Evolutionary conservation across 2,329 filamentous ascomycete genomes (phyloP), one percentile per base, ranked within the genome.

Genomic region (Penicillium thymicola): DNA sequence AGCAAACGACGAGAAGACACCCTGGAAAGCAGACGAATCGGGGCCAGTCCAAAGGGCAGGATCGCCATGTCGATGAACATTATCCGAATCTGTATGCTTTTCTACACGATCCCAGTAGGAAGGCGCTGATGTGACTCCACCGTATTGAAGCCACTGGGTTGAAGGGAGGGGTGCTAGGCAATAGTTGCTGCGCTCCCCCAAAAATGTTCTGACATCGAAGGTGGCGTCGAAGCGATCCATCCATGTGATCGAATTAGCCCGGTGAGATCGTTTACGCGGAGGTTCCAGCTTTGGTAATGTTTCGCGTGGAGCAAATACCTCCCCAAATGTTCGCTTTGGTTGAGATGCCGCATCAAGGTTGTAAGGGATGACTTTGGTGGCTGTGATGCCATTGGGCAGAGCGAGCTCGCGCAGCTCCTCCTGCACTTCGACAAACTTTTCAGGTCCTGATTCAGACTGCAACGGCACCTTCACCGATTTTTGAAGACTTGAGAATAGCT

Each of bases 401-500:
- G 79, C 82, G 37, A 82, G 79, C 67, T 90, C 88, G 50, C 83
- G 81, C 10, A 91, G 75, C 11, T 81, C 77, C 30, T 78, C 64
- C 21, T 74, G 74, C 27, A 79, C 70, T 55, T 79, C 75, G 43
- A 77, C 72, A 27, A 65, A 65, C 25, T 70, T 67, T 51, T 65
- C 62, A 7, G 68, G 61, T 9, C 75, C 71, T 13, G 73, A 67
- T 32, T 76, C 73, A 14, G 76, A 72, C 23, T 70, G 66, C 42
- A 70, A 47, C n/a, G 70, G 67, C 27, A 71, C 64, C 37, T 69
- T 69, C 43, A 70, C 64, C 2, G 73, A 71, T 53, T 83, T 80
- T 62, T 89, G 89, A 48, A 96, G 78, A 72, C 92, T 96, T 4
- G 93, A 96, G 71, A 94, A 97, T 4, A 97, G 79, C 58, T 93